Evolutionary conservation across 2,329 filamentous ascomycete genomes (phyloP), one percentile per base, ranked within the genome.

Genomic region (Neonectria coccinea): DNA sequence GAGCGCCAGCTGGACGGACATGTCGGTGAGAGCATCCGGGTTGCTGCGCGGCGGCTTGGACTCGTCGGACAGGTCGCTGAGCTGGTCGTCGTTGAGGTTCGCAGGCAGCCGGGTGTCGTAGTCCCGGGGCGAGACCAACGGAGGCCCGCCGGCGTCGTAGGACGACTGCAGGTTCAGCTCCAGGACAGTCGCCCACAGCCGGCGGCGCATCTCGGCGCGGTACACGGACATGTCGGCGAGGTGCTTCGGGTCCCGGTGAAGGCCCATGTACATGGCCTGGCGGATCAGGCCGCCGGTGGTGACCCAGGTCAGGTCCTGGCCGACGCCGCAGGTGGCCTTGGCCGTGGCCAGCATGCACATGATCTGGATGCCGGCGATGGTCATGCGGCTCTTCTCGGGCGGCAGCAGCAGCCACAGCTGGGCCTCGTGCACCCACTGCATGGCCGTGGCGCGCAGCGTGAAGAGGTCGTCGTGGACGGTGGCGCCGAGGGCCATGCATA

Each of bases 141-240:
- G 84, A 2, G 82, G 81, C 1, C 84, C 83, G 0, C 86, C 86
- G 0, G 83, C 80, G 60, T 85, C 83, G 25, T 87, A 75, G 20
- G 83, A 81, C 2, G 81, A 78, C 69, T 87, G 84, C 12, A 88
- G 59, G n/a, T 83, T 82, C 2, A 88, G 73, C 70, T 89, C 86
- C 5, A 88, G 61, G 11, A 87, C 81, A 0, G 85, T 86, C 7
- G 83, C 82, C 87, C 87, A 89, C 1, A 89, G 70, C 3, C 87
- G 79, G 4, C 86, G 79, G 2, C 86, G 81, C 74, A 89, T 82
- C 74, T 89, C 87, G 1, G 82, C 79, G 20, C 81, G 79, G 39
- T 85, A 80, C 1, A 76, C 70, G 2, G 83, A 80, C 79, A 86
- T 84, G 20, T 80, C 78, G 7, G 80, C 79, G 4, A 88, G 80